Evolutionary conservation across 768 basidiomycete species (phyloP), one percentile per base, ranked within the genome.

Genomic region (Piloderma croceum): DNA sequence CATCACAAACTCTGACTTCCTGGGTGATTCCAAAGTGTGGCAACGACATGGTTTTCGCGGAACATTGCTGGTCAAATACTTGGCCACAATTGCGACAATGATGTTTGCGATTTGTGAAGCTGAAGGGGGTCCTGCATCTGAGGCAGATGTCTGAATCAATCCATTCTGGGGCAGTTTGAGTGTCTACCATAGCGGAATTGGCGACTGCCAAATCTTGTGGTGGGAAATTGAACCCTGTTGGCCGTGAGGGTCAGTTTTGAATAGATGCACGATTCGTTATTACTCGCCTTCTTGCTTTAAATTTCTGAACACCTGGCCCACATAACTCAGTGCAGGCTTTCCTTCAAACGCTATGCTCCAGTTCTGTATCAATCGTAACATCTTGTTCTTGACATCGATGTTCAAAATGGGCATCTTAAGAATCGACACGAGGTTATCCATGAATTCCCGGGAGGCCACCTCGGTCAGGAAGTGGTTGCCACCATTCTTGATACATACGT

Each of bases 1-100:
- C 71, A 47, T 99, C 94, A 43, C 96, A 98, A 0, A 98, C 94
- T 27, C 96, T 73, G 5, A 99, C 96, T 25, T 86, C 83, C 54
- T 96, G 84, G 1, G 79, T 71, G 49, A 99, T 92, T 9, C 96
- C 96, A 52, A 90, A 94, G 57, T 92, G 88, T 4, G 96, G 94
- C 18, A 98, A 71, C 0, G 90, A 69, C 61, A 90, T 77, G 3
- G 73, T 67, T 61, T 90, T 87, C 24, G 86, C 82, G 1, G 90
- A 93, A 60, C 96, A 99, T 31, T 79, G 73, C 40, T 93, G 90
- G 63, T 97, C 94, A 56, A 96, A 98, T 11, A 98, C 91, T 57
- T 85, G 83, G 6, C 96, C 96, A 63, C 96, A 99, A 60, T 97
- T 97, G 11, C 96, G 80, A 58, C 96, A 99, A 55, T 99, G 96